A percentile compares a stretch with the other conserved stretches of the same genome.
phyloP scores from a whole-genome alignment of 2,329 filamentous ascomycete genomes.

The Nannizziopsis arthrosporioides region DNA sequence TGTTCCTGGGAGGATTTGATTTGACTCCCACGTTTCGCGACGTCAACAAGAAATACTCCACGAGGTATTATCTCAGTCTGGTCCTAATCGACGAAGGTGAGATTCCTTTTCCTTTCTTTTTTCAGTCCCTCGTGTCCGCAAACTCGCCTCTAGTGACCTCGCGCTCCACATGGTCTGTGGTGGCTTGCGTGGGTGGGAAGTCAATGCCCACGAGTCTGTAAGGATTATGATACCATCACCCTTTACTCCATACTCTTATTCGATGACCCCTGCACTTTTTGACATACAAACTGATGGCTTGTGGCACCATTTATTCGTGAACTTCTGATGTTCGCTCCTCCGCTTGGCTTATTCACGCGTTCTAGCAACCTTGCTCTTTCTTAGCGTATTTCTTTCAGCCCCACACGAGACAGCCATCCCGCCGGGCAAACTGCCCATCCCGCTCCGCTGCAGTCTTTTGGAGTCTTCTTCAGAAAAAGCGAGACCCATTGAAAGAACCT shows the following conservation, averaged over 20 bases:
- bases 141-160: neutral
- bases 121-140: neutral
- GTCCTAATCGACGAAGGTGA: constrained; percentile 89
- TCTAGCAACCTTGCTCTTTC: too few relatives aligned
- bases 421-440: neutral
- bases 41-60: constrained; percentile 99
- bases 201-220: constrained; percentile 1
- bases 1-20: constrained; percentile 96
- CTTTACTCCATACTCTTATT: neutral
- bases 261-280: constrained; percentile 9
- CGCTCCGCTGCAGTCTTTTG: neutral
- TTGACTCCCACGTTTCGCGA: constrained; percentile 96
- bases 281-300: too few relatives aligned
- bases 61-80: constrained; percentile 89
- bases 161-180: neutral
- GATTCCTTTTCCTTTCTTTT: constrained; percentile 18
- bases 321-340: too few relatives aligned
- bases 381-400: neutral
- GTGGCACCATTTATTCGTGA: too few relatives aligned
- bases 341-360: too few relatives aligned
- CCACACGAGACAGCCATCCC: neutral
- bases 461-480: neutral
- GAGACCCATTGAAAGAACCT: too few relatives aligned
- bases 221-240: neutral
- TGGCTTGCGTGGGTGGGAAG: neutral